Base-by-base conservation (phyloP, 768 basidiomycete species). In the Leccinellum luteum region DNA sequence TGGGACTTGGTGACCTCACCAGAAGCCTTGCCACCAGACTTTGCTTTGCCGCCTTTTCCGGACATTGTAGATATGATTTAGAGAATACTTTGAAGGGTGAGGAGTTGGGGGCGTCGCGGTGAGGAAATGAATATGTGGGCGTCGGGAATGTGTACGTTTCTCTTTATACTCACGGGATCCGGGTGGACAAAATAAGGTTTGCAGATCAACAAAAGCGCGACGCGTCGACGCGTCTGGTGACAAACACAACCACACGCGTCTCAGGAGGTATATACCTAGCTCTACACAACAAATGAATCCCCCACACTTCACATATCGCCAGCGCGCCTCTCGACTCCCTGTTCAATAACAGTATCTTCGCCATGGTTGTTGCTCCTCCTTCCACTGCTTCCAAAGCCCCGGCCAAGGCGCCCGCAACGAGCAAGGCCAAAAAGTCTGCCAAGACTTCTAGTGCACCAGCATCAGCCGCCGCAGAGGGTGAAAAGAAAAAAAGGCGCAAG, bases 401-500 rank as follows among this genome's bases (percentile, higher is more conserved):
- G 3, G 76, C 78, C 25, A 83, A 82, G 70, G 62, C 79, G 14
- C 74, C 74, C 31, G 66, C 49, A 27, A 56, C 68, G 3, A 58
- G 52, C 57, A 74, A 74, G 63, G 74, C 76, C 28, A 80, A 83
- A 72, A 81, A 82, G 14, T 80, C 85, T 25, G 85, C 85, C 70
- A 85, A 85, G 75, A 84, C 78, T 32, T 71, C 79, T 4, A 74
- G 83, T 5, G 75, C 81, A 12, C 70, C 79, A 56, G 74, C 85
- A 7, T 76, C 79, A 43, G 76, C 79, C 41, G 76, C 79, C 38
- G 77, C 79, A 35, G 85, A 84, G 54, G 85, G 82, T 48, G 89
- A 92, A 74, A 91, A 92, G 84, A 94, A 94, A 83, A 88, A 89
- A 80, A 79, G 88, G 66, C 87, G 86, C 77, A 95, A 94, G 82